Percentiles rank a stretch among this genome's conserved stretches.
Conservation (phyloP, 2,329 filamentous ascomycete species). For the Hypocreales sp. region DNA sequence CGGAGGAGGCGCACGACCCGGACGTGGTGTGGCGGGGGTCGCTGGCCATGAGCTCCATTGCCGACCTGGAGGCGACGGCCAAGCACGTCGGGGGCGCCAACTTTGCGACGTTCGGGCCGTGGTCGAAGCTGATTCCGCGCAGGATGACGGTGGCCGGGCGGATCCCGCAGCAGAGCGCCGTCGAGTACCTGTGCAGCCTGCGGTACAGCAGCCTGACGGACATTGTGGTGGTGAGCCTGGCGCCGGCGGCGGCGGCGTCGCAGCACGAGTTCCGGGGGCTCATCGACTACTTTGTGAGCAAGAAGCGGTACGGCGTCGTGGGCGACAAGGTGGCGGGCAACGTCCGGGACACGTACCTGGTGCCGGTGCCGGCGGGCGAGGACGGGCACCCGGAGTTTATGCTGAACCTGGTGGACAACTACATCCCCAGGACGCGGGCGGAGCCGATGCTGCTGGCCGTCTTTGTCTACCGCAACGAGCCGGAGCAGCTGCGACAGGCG, state of each 20-base stretch:
- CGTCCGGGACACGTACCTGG: constrained; percentile 81
- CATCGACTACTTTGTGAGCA: constrained; percentile 74
- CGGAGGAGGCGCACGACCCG: constrained; percentile 52
- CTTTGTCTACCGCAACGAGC: constrained; percentile 63
- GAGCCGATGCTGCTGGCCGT: constrained; percentile 72
- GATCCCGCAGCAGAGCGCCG: constrained; percentile 68
- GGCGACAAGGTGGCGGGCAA: constrained; percentile 59
- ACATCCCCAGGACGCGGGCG: constrained; percentile 53
- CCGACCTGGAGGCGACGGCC: constrained; percentile 61
- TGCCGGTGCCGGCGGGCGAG: constrained; percentile 64
- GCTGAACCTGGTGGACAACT: constrained; percentile 73
- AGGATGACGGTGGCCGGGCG: constrained; percentile 60
- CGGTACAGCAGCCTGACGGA: constrained; percentile 73
- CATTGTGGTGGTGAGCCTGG: constrained; percentile 64
- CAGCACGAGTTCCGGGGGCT: constrained; percentile 54
- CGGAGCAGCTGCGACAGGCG: constrained; percentile 16
- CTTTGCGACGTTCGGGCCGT: constrained; percentile 46
- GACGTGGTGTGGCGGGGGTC: constrained; percentile 66
- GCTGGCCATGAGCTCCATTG: constrained; percentile 61
- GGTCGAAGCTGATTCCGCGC: constrained; percentile 60
- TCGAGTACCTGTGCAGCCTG: constrained; percentile 80
- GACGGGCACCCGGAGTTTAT: constrained; percentile 70
- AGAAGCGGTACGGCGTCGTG: constrained; percentile 77
- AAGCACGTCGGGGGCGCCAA: constrained; percentile 77
- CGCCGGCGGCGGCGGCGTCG: constrained; percentile 44